phyloP scores from a whole-genome alignment of 257 asterid genomes.

The Forsythia viridissima region DNA sequence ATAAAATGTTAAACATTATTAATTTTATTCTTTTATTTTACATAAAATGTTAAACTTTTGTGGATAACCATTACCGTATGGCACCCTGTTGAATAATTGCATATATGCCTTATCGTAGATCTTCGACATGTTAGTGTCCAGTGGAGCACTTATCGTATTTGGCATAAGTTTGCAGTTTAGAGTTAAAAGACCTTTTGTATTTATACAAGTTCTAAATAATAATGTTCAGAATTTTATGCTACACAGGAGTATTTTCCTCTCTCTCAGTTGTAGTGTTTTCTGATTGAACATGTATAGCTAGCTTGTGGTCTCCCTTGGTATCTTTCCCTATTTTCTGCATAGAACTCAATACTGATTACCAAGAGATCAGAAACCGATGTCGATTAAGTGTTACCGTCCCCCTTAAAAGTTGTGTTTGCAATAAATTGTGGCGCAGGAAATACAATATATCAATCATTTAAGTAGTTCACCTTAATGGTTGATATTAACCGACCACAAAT shows the following conservation, averaged over 20 bases:
- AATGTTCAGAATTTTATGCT: not conserved
- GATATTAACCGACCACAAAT: not conserved
- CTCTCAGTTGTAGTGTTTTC: not conserved
- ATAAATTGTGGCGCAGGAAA: not conserved
- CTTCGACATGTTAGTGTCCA: not conserved
- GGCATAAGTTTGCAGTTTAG: not conserved
- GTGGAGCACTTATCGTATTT: not conserved
- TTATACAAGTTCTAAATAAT: not conserved
- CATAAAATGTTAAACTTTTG: not conserved
- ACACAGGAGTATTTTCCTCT: not conserved
- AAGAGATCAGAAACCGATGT: not conserved
- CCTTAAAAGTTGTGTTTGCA: not conserved
- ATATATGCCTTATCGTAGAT: not conserved
- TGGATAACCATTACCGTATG: not conserved
- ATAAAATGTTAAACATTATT: not conserved
- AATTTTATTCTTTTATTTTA: no score
- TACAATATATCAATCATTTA: no score
- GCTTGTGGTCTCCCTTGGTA: not conserved
- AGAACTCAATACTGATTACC: not conserved
- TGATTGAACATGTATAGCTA: not conserved
- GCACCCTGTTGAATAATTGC: not conserved
- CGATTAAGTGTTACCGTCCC: not conserved
- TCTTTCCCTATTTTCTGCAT: not conserved
- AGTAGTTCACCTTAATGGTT: not conserved
- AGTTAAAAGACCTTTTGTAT: not conserved